Evolutionary conservation across 441 rosid species (phyloP).

Genomic region (Kokia cookei): DNA sequence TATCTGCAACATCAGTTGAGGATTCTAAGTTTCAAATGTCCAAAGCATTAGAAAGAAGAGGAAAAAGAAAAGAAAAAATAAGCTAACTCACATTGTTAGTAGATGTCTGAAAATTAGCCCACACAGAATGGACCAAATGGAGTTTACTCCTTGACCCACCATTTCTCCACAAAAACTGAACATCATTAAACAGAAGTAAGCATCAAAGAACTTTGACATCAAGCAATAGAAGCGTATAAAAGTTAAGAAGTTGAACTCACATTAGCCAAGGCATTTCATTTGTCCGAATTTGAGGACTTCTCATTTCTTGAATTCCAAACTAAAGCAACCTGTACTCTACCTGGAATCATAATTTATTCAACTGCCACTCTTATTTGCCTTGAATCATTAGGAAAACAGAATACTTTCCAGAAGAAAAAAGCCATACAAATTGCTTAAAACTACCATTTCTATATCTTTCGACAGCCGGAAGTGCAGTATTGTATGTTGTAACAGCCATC

Average conservation of each 20-base stretch:
- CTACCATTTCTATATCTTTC: constrained; percentile 83
- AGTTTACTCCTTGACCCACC: constrained; percentile 64
- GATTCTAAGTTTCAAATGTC: neutral
- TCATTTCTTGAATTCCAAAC: constrained; percentile 98
- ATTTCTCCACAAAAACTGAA: constrained; percentile 81
- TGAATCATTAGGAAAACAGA: neutral
- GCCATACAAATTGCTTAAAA: neutral
- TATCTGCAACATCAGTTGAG: constrained; percentile 46
- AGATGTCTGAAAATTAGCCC: constrained; percentile 99
- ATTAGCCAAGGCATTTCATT: constrained; percentile 64
- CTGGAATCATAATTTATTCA: constrained; percentile 29
- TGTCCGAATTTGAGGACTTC: constrained; percentile 52
- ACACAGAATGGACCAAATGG: constrained; percentile 71
- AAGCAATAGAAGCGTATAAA: neutral
- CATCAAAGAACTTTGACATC: neutral
- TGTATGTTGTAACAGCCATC: constrained; percentile 93
- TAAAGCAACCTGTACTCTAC: constrained; percentile 75
- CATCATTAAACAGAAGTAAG: neutral
- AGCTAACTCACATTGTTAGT: constrained; percentile 67
- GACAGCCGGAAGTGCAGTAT: constrained; percentile 69
- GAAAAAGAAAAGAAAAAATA: neutral
- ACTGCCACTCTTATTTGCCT: neutral
- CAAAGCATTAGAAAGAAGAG: neutral
- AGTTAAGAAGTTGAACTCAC: constrained; percentile 36
- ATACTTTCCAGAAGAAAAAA: neutral